Percentiles rank a stretch among this genome's conserved stretches.
Evolutionary conservation across 768 basidiomycete genomes (phyloP).

Genomic region (Asterophora parasitica): DNA sequence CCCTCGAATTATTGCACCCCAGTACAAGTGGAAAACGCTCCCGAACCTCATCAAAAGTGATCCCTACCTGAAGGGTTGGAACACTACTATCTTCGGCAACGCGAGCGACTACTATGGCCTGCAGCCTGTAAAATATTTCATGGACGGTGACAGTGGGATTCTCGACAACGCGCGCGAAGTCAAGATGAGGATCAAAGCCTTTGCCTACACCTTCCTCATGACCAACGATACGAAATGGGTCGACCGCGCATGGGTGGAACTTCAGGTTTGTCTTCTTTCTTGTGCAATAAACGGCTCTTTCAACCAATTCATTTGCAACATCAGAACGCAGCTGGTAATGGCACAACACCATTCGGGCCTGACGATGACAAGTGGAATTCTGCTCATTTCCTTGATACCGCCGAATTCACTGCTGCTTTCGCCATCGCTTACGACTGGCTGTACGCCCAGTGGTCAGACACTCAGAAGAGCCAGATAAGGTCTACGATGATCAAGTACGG

Average conservation of each 20-base stretch:
- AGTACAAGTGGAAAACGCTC: conserved; percentile 87
- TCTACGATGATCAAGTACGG: conserved; percentile 75
- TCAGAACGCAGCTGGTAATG: conserved; percentile 75
- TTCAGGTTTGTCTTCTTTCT: conserved; percentile 52
- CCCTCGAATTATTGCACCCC: conserved; percentile 87
- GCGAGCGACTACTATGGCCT: conserved; percentile 67
- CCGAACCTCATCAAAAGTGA: conserved; percentile 73
- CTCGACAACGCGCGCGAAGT: conserved; percentile 86
- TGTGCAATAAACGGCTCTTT: not conserved
- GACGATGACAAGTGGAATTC: conserved; percentile 77
- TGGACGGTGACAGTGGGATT: conserved; percentile 87
- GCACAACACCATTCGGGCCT: conserved; percentile 58
- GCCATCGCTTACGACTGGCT: conserved; percentile 97
- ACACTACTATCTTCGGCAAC: conserved; percentile 85
- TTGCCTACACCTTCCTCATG: conserved; percentile 86
- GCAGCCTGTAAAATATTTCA: conserved; percentile 62
- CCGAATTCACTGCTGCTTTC: conserved; percentile 86
- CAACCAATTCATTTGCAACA: not conserved
- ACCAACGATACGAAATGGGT: conserved; percentile 91
- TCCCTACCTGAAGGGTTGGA: conserved; percentile 86
- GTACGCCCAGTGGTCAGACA: conserved; percentile 39
- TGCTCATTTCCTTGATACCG: conserved; percentile 85
- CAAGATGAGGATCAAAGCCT: conserved; percentile 90
- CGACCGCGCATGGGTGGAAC: conserved; percentile 78
- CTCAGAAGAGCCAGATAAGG: conserved; percentile 67